Conservation (phyloP, 1,284 basidiomycete genomes). For the Puccinia polysora region DNA sequence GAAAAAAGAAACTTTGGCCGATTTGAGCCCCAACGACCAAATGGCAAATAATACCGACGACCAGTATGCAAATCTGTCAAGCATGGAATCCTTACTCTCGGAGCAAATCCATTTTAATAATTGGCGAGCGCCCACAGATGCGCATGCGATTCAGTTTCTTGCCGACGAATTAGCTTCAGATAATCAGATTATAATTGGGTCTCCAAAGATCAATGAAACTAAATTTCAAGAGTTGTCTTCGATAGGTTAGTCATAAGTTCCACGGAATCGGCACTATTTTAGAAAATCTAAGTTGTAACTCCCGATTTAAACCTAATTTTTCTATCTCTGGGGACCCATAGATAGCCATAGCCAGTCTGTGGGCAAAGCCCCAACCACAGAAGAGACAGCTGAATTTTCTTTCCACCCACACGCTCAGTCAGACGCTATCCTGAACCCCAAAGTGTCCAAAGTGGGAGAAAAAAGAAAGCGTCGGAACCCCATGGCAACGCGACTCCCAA, state of each 20-base stretch:
- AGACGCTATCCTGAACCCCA: background rate
- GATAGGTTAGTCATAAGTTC: background rate
- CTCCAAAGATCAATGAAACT: background rate
- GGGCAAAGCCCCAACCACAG: background rate
- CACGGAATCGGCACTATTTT: background rate
- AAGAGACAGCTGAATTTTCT: background rate
- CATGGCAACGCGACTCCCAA: slow-evolving; percentile 34
- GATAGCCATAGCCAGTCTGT: too few species aligned
- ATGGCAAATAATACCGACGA: background rate
- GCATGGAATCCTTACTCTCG: background rate
- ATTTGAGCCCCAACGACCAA: background rate
- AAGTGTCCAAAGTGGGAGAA: slow-evolving; percentile 9
- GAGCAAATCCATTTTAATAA: background rate
- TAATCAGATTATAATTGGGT: slow-evolving; percentile 4
- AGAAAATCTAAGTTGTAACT: too few species aligned
- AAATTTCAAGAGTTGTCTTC: background rate
- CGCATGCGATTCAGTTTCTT: background rate
- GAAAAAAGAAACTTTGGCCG: background rate
- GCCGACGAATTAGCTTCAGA: background rate
- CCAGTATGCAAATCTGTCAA: background rate
- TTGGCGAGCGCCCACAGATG: background rate
- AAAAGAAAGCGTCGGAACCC: slow-evolving; percentile 40
- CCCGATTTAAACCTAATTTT: too few species aligned
- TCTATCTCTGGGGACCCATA: too few species aligned
- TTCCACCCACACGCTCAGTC: background rate